Evolutionary conservation across 2,329 filamentous ascomycete species (phyloP).

Genomic region (Lecanosticta acicola): DNA sequence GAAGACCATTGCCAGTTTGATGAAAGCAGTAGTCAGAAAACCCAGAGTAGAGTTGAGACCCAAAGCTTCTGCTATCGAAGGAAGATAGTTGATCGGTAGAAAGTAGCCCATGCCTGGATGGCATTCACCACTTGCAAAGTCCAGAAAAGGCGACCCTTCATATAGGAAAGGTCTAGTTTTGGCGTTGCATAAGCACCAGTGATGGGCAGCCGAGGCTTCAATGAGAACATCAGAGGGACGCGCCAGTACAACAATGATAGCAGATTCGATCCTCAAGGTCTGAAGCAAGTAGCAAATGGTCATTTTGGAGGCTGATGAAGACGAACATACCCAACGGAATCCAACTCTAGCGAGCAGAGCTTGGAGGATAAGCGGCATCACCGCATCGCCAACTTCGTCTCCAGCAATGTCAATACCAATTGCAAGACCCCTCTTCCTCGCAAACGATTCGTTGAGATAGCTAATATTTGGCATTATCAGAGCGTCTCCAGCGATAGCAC

Average conservation of each 20-base stretch:
- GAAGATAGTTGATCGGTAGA: conserved; percentile 40
- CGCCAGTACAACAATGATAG: conserved; percentile 12
- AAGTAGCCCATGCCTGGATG: conserved; percentile 42
- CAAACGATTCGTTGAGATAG: conserved; percentile 19
- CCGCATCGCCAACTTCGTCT: conserved; percentile 42
- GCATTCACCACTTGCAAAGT: conserved; percentile 40
- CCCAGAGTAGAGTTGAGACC: conserved; percentile 33
- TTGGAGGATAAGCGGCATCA: conserved; percentile 43
- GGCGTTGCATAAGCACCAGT: conserved; percentile 24
- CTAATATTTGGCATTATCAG: conserved; percentile 16
- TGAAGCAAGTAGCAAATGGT: conserved; percentile 4
- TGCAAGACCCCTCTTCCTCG: conserved; percentile 42
- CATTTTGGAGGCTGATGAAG: not conserved
- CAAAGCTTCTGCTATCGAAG: conserved; percentile 36
- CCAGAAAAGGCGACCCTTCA: conserved; percentile 36
- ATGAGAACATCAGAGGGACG: conserved; percentile 15
- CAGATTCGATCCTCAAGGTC: conserved; percentile 14
- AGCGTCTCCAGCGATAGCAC: conserved; percentile 26
- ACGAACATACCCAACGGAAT: conserved; percentile 25
- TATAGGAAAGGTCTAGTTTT: conserved; percentile 34
- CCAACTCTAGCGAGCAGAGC: conserved; percentile 40
- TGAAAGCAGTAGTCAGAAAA: conserved; percentile 36
- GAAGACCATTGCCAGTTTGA: conserved; percentile 37
- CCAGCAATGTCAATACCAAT: conserved; percentile 44
- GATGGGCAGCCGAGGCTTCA: conserved; percentile 26